Conservation (phyloP, 139 green algal genomes). For the Chlorella sp. region DNA sequence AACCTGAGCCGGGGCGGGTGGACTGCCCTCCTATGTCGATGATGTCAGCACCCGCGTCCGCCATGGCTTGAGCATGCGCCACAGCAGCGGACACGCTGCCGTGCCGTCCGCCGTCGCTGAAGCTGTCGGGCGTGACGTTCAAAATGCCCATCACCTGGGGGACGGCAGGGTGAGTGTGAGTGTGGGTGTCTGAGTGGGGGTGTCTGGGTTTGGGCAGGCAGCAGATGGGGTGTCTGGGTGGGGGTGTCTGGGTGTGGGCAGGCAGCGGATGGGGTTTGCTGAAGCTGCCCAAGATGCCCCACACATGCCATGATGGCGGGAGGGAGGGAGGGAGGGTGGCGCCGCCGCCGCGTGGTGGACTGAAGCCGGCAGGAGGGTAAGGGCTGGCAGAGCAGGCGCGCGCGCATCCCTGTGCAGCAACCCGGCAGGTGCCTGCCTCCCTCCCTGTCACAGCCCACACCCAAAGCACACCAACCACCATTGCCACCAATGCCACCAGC, state of each 20-base stretch:
- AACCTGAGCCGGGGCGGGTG: slow-evolving; percentile 83
- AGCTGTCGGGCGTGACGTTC: slow-evolving; percentile 98
- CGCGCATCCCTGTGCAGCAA: not conserved
- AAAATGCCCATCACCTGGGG: slow-evolving; percentile 93
- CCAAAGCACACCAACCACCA: no score
- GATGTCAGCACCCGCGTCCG: slow-evolving; percentile 83
- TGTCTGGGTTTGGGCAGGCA: slow-evolving; percentile 14
- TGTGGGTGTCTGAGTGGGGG: not conserved
- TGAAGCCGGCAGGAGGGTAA: not conserved
- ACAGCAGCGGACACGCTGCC: slow-evolving; percentile 56
- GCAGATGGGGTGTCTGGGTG: not conserved
- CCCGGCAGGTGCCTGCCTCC: not conserved
- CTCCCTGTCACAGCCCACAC: not conserved
- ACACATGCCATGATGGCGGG: no score
- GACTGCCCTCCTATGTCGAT: slow-evolving; percentile 97
- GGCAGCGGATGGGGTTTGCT: no score
- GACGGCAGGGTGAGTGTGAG: not conserved
- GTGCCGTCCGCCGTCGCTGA: slow-evolving; percentile 87
- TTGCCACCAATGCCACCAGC: no score
- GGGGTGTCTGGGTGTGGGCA: slow-evolving; percentile 28
- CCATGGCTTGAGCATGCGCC: slow-evolving; percentile 68
- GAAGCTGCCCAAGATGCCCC: not conserved
- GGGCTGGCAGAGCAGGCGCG: not conserved
- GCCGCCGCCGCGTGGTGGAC: no score
- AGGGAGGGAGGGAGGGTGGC: not conserved